A percentile compares a stretch with the other conserved stretches of the same genome.
Evolutionary conservation across 495 filamentous ascomycete species (phyloP).

Genomic region (Aspergillus saccharolyticus): DNA sequence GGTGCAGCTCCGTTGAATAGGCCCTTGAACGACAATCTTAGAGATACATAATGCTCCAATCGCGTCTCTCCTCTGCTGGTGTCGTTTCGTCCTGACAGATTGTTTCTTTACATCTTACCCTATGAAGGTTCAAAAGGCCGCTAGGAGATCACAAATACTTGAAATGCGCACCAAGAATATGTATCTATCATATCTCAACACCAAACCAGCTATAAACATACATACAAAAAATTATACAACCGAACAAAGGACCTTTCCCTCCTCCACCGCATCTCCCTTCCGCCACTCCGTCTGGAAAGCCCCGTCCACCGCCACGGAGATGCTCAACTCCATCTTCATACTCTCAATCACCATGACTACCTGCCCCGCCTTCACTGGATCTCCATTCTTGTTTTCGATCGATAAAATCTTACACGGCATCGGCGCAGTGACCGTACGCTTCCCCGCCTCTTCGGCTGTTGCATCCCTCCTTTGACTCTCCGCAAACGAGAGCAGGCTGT

Average conservation of each 20-base stretch:
- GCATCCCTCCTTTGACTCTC: constrained; percentile 55
- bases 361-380: constrained; percentile 67
- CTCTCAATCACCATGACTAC: constrained; percentile 85
- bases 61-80: no score
- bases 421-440: constrained; percentile 68
- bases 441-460: constrained; percentile 59
- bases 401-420: constrained; percentile 84
- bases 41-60: no score
- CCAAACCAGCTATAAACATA: neutral
- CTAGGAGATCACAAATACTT: no score
- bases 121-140: no score
- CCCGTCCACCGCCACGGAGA: constrained; percentile 30
- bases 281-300: constrained; percentile 22
- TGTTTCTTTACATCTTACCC: no score
- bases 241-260: constrained; percentile 26
- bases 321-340: constrained; percentile 97
- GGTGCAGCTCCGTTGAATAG: no score
- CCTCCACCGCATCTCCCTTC: constrained; percentile 27
- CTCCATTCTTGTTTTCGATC: constrained; percentile 67
- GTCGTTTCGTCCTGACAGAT: no score
- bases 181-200: no score
- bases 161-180: no score
- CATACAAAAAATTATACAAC: neutral
- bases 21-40: no score
- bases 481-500: constrained; percentile 56